Evolutionary conservation across 2,329 filamentous ascomycete species (phyloP).

Genomic region (Aspergillus phoenicis): DNA sequence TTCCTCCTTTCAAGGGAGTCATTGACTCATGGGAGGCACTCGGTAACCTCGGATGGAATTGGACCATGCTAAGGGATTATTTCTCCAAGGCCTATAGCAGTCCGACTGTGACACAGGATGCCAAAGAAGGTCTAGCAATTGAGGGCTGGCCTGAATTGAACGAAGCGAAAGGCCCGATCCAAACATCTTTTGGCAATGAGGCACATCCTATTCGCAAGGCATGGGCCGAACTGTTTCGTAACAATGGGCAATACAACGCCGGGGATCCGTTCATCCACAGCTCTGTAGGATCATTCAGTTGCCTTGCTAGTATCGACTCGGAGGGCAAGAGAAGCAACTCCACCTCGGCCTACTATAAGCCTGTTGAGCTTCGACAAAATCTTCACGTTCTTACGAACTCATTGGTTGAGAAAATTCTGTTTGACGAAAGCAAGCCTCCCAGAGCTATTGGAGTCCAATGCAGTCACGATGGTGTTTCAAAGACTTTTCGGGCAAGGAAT

Average conservation of each 20-base stretch:
- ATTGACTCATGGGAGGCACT: conserved; percentile 10
- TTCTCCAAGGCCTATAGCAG: conserved; percentile 5
- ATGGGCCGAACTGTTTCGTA: conserved; percentile 12
- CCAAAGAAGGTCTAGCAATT: conserved; percentile 7
- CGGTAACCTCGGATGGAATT: conserved; percentile 12
- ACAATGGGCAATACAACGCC: conserved; percentile 3
- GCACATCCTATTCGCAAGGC: conserved; percentile 7
- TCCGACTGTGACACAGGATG: conserved; percentile 8
- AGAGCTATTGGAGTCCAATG: conserved; percentile 9
- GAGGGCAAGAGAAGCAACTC: conserved; percentile 8
- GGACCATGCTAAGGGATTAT: conserved; percentile 8
- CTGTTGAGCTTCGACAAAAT: conserved; percentile 8
- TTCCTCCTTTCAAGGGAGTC: conserved; percentile 12
- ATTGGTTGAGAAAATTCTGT: conserved; percentile 6
- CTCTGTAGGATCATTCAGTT: conserved; percentile 11
- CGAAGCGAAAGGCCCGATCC: conserved; percentile 10
- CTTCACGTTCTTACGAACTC: conserved; percentile 8
- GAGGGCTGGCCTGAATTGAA: conserved; percentile 8
- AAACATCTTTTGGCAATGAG: conserved; percentile 8
- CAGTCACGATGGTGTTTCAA: conserved; percentile 3
- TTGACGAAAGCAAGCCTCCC: conserved; percentile 8
- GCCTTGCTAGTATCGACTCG: conserved; percentile 8
- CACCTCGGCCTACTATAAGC: conserved; percentile 9
- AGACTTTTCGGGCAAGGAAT: conserved; percentile 6
- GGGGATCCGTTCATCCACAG: conserved; percentile 9